A percentile compares a stretch with the other conserved stretches of the same genome.
phyloP scores from a whole-genome alignment of 345 rosid species.

The Litchi chinensis region DNA sequence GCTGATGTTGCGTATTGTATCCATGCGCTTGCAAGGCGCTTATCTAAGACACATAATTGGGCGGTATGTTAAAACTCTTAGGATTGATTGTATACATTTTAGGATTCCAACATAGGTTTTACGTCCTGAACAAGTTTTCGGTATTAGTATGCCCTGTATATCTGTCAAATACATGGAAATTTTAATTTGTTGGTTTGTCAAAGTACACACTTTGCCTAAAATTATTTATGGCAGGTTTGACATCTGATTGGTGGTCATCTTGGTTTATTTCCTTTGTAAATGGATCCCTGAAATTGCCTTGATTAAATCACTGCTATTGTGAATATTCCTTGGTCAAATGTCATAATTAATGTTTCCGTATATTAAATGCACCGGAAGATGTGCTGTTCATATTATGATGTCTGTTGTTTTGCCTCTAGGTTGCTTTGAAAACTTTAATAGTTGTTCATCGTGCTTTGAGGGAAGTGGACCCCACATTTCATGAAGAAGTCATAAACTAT shows the following conservation, averaged over 20 bases:
- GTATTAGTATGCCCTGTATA: background rate
- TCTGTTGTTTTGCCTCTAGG: conserved; percentile 46
- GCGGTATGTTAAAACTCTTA: conserved; percentile 53
- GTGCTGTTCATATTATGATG: conserved; percentile 11
- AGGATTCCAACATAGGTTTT: background rate
- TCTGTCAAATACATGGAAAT: background rate
- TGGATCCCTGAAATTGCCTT: background rate
- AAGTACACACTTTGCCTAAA: background rate
- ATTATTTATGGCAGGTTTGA: background rate
- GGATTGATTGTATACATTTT: background rate
- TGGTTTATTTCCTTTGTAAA: background rate
- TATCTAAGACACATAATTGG: conserved; percentile 94
- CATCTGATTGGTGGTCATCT: background rate
- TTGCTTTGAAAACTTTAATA: conserved; percentile 88
- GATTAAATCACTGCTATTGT: background rate
- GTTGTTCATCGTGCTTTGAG: conserved; percentile 96
- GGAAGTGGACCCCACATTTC: conserved; percentile 97
- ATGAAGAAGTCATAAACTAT: conserved; percentile 92
- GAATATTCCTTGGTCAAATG: background rate
- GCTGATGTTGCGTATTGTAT: conserved; percentile 99
- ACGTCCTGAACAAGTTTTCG: background rate
- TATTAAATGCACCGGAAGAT: background rate
- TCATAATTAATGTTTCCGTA: background rate
- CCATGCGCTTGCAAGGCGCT: conserved; percentile 84
- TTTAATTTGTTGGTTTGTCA: conserved; percentile 1